Evolutionary conservation across 2,329 filamentous ascomycete genomes (phyloP).

Genomic region (Fusarium coicis): DNA sequence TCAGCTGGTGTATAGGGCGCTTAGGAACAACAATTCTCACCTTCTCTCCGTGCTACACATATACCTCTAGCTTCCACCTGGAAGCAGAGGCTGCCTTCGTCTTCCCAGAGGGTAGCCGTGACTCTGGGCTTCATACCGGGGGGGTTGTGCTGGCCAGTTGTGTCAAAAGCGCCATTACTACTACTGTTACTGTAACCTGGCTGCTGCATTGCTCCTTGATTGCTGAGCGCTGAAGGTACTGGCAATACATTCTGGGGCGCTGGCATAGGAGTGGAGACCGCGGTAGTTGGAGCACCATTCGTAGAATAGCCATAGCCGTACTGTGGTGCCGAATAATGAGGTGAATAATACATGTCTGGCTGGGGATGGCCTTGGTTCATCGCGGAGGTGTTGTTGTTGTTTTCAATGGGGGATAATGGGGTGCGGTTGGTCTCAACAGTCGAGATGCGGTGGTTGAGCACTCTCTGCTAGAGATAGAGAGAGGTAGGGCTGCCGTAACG

Average conservation of each 20-base stretch:
- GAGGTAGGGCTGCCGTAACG: conserved; percentile 15
- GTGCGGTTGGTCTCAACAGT: background rate
- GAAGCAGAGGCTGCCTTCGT: conserved; percentile 96
- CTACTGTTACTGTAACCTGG: conserved; percentile 17
- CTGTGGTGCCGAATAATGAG: conserved; percentile 75
- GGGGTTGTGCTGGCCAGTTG: conserved; percentile 93
- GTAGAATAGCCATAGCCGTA: conserved; percentile 77
- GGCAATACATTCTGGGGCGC: conserved; percentile 70
- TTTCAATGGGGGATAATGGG: conserved; percentile 21
- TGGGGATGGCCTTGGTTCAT: conserved; percentile 78
- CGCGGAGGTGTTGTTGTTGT: conserved; percentile 51
- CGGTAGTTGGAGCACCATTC: conserved; percentile 74
- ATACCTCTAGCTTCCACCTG: conserved; percentile 97
- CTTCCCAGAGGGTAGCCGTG: conserved; percentile 97
- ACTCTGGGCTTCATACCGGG: conserved; percentile 96
- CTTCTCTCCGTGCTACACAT: conserved; percentile 93
- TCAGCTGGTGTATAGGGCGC: conserved; percentile 7
- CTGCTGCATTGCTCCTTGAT: conserved; percentile 62
- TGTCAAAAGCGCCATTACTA: conserved; percentile 74
- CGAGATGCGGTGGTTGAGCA: background rate
- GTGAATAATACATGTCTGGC: conserved; percentile 75
- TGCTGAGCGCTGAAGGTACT: conserved; percentile 67
- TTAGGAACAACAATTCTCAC: conserved; percentile 57
- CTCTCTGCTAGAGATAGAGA: background rate
- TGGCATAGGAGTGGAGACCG: conserved; percentile 77